A percentile compares a stretch with the other conserved stretches of the same genome.
phyloP scores from a whole-genome alignment of 352 stramenopile species.

The Plasmopara muralis region DNA sequence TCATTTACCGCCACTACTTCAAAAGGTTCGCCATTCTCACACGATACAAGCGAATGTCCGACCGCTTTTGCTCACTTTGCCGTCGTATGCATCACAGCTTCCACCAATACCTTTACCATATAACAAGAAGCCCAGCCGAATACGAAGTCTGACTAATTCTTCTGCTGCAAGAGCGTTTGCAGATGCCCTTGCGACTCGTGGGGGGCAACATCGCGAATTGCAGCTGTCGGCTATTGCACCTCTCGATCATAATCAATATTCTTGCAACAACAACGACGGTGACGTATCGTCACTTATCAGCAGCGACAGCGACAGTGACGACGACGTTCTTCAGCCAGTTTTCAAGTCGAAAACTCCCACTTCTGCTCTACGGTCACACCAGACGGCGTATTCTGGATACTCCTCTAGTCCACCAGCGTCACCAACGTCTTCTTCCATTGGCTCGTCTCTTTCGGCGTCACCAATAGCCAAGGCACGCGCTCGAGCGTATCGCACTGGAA shows the following conservation, averaged over 20 bases:
- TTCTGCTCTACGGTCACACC: slow-evolving; percentile 8
- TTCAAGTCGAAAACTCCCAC: slow-evolving; percentile 38
- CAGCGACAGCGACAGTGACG: slow-evolving; percentile 70
- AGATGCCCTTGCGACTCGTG: slow-evolving; percentile 16
- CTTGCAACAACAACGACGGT: slow-evolving; percentile 35
- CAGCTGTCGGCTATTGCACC: slow-evolving; percentile 5
- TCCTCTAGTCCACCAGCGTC: slow-evolving; percentile 39
- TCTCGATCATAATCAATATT: slow-evolving; percentile 3
- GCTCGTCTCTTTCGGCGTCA: slow-evolving; percentile 40
- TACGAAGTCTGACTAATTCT: slow-evolving; percentile 17
- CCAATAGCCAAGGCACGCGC: slow-evolving; percentile 19
- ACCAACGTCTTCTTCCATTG: slow-evolving; percentile 32
- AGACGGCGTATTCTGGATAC: slow-evolving; percentile 23
- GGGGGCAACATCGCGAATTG: slow-evolving; percentile 12
- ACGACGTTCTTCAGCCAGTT: slow-evolving; percentile 51
- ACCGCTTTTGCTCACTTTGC: neutral
- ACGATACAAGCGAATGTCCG: neutral
- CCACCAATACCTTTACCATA: slow-evolving; percentile 8
- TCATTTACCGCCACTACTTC: slow-evolving; percentile 22
- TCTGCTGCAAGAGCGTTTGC: slow-evolving; percentile 17
- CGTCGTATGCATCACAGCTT: slow-evolving; percentile 6
- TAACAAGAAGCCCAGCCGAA: slow-evolving; percentile 22
- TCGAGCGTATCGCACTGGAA: slow-evolving; percentile 24
- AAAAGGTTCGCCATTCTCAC: slow-evolving; percentile 15
- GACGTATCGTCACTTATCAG: slow-evolving; percentile 74